Base-by-base conservation (phyloP, 1,284 basidiomycete genomes). In the Boletus subluridellus region DNA sequence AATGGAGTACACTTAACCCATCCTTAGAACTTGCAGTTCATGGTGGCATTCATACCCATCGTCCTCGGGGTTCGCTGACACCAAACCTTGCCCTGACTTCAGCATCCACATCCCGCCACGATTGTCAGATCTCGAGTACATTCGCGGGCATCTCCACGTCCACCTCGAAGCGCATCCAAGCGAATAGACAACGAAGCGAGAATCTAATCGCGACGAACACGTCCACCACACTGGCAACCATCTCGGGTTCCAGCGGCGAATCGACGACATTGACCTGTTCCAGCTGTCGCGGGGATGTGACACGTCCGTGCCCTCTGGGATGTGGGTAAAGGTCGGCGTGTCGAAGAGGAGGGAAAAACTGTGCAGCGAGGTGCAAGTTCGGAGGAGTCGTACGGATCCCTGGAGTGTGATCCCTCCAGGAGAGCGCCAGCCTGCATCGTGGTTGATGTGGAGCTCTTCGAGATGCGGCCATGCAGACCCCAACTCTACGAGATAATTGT, bases 391-490 rank as follows among this genome's bases (percentile, higher is more conserved):
- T 11, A 55, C 14, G 37, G 63, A 28, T 11, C 57, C 49, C 3
- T 37, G 42, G 21, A 45, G 45, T 17, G 49, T 56, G 17, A 63
- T 38, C 15, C 52, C 61, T 4, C 49, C 35, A 6, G 39, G 1
- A 6, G 37, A 38, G 3, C 30, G 57, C 57, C 49, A 59, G 4
- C 57, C 57, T 1, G 34, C 26, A 3, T 54, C 35, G 5, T 38
- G 6, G 41, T 46, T 60, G 52, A 63, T 46, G 32, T 21, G 15
- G 21, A 46, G 46, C 8, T 52, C 35, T 39, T 49, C 45, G 39
- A 63, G 12, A n/a, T 41, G 35, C 9, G 56, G 60, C 52, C 57
- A 60, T 15, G 57, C 41, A 4, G 39, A 60, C 3, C 11, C 57
- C 15, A 60, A 9, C 5, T 49, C 45, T 4, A 46, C 15, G 30